Percentiles rank a stretch among this genome's conserved stretches.
phyloP scores from a whole-genome alignment of 495 filamentous ascomycete genomes.

The Paragyromitra xinjiangensis region DNA sequence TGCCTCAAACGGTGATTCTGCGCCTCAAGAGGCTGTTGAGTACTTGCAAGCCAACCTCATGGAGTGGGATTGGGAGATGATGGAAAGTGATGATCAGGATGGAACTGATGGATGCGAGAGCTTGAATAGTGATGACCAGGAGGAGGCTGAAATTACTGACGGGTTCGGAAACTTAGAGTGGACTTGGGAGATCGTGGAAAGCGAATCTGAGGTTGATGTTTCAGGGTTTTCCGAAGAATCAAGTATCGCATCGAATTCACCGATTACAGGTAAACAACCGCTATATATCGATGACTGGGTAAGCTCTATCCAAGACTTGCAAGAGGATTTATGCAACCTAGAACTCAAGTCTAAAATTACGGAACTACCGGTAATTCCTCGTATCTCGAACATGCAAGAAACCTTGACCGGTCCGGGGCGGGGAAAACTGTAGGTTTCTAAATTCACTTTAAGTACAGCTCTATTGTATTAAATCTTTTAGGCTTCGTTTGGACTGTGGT shows the following conservation, averaged over 20 bases:
- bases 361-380: not conserved
- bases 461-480: conserved; percentile 1
- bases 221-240: conserved; percentile 18
- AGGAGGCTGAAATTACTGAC: conserved; percentile 6
- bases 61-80: conserved; percentile 24
- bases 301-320: not conserved
- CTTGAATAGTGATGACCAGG: not conserved
- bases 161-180: not conserved
- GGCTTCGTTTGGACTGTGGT: not conserved
- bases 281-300: conserved; percentile 16
- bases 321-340: not conserved
- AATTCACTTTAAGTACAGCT: not conserved
- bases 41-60: not conserved
- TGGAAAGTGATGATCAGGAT: conserved; percentile 4
- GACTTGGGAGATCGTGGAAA: conserved; percentile 20
- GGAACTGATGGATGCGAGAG: conserved; percentile 4
- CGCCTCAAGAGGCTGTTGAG: not conserved
- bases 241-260: not conserved
- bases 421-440: conserved; percentile 8
- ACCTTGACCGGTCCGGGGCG: not conserved
- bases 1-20: not conserved
- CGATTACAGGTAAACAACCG: not conserved
- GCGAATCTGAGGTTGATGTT: not conserved
- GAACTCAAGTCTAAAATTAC: not conserved
- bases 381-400: conserved; percentile 1